Percentiles rank a stretch among this genome's conserved stretches.
These are phyloP conservation scores for Spatholobus suberectus DNA, from an alignment of 306 rosid genomes.

Conservation along the genomic window DNA sequence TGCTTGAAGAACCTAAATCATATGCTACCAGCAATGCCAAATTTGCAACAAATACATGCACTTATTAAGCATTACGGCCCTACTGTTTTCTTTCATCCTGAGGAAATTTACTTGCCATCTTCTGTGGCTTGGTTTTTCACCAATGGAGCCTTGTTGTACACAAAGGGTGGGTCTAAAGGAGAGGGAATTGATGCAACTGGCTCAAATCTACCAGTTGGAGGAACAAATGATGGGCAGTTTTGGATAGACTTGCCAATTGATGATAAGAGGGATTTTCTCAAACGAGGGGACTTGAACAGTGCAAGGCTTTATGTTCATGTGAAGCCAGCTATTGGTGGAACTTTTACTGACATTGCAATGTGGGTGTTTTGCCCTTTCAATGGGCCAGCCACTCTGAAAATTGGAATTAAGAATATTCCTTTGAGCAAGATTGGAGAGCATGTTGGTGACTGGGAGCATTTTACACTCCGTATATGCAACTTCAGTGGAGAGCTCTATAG, in stretches of 20 bases:
- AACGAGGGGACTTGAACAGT: conserved; percentile 66
- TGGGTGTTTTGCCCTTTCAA: conserved; percentile 96
- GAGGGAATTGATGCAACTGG: conserved; percentile 66
- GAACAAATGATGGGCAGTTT: conserved; percentile 63
- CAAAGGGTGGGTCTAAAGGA: conserved; percentile 49
- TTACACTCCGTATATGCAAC: conserved; percentile 63
- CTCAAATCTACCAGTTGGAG: conserved; percentile 76
- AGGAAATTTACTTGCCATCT: conserved; percentile 84
- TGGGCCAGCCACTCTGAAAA: conserved; percentile 79
- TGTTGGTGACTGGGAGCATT: conserved; percentile 96
- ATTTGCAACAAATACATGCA: conserved; percentile 77
- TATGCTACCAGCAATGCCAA: conserved; percentile 69
- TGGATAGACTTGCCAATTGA: conserved; percentile 87
- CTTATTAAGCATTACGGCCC: conserved; percentile 89
- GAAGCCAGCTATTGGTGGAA: conserved; percentile 90
- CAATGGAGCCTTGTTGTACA: conserved; percentile 68
- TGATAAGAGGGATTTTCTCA: conserved; percentile 48
- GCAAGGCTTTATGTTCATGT: conserved; percentile 84
- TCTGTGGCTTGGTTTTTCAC: conserved; percentile 85
- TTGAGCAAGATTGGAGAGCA: conserved; percentile 74
- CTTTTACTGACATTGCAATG: conserved; percentile 84
- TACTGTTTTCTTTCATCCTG: conserved; percentile 82
- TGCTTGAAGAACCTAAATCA: conserved; percentile 85
- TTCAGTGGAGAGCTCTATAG: conserved; percentile 51
- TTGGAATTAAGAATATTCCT: conserved; percentile 59